Percentiles rank a stretch among this genome's conserved stretches.
Evolutionary conservation across 768 basidiomycete genomes (phyloP).

Genomic region (Phylloporus scabripes): DNA sequence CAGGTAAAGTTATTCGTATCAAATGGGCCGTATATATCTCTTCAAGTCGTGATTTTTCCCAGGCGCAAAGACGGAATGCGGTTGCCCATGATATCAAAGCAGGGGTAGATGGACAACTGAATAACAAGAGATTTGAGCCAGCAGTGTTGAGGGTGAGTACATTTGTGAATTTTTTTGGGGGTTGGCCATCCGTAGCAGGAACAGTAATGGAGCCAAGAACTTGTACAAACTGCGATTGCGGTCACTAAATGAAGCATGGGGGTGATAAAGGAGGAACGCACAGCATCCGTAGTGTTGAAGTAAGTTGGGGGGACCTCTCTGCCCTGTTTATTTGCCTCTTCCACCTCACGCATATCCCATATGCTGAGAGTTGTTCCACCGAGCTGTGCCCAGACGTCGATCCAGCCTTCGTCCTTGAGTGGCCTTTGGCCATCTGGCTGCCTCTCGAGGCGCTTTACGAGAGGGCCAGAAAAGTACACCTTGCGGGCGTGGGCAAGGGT

Average conservation of each 20-base stretch:
- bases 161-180: constrained; percentile 59
- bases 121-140: constrained; percentile 82
- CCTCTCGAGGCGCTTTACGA: constrained; percentile 72
- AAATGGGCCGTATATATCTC: constrained; percentile 98
- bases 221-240: constrained; percentile 57
- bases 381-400: constrained; percentile 84
- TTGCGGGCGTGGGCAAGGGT: constrained; percentile 77
- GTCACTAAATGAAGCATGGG: constrained; percentile 2
- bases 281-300: constrained; percentile 84
- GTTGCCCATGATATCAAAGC: constrained; percentile 86
- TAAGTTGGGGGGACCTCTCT: constrained; percentile 83
- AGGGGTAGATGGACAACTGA: constrained; percentile 71
- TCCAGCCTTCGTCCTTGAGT: constrained; percentile 72
- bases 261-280: constrained; percentile 36
- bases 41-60: constrained; percentile 93
- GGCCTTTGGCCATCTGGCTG: constrained; percentile 68
- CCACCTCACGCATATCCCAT: constrained; percentile 88
- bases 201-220: constrained; percentile 71
- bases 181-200: constrained; percentile 45
- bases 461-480: constrained; percentile 81
- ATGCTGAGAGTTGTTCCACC: constrained; percentile 85
- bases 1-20: constrained; percentile 67
- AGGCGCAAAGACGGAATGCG: constrained; percentile 81
- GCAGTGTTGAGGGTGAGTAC: constrained; percentile 93
- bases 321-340: constrained; percentile 75